phyloP scores from a whole-genome alignment of 805 yeast genomes.

The Nematodospora valgi region DNA sequence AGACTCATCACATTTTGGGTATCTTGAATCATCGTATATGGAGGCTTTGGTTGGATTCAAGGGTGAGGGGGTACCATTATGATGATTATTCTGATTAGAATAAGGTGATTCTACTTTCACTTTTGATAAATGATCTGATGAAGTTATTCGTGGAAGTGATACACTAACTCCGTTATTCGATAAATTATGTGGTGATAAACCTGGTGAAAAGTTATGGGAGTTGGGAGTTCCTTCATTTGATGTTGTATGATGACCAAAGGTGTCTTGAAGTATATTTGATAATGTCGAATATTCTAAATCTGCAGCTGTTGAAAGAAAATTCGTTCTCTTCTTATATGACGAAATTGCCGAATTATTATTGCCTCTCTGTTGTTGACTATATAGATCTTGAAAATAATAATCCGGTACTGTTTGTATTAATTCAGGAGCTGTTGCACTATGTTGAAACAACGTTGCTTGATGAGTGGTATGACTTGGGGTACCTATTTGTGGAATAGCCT shows the following conservation, averaged over 20 bases:
- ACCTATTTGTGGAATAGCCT: too few relatives aligned
- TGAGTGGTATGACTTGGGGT: constrained; percentile 4
- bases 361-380: neutral
- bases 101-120: constrained; percentile 4
- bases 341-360: constrained; percentile 1
- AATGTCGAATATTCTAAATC: constrained; percentile 69
- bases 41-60: constrained; percentile 4
- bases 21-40: constrained; percentile 15
- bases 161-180: neutral
- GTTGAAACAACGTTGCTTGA: constrained; percentile 15
- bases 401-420: constrained; percentile 6
- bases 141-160: constrained; percentile 7
- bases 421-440: constrained; percentile 9
- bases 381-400: constrained; percentile 6
- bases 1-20: constrained; percentile 50
- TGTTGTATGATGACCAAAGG: constrained; percentile 26
- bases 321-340: constrained; percentile 30
- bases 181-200: constrained; percentile 30
- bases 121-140: constrained; percentile 15
- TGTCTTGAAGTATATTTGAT: constrained; percentile 59
- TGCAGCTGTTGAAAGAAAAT: constrained; percentile 67
- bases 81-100: constrained; percentile 1
- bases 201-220: constrained; percentile 32
- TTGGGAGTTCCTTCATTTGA: constrained; percentile 38
- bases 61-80: constrained; percentile 6